phyloP scores from a whole-genome alignment of 495 filamentous ascomycete genomes.

The Talaromyces proteolyticus region DNA sequence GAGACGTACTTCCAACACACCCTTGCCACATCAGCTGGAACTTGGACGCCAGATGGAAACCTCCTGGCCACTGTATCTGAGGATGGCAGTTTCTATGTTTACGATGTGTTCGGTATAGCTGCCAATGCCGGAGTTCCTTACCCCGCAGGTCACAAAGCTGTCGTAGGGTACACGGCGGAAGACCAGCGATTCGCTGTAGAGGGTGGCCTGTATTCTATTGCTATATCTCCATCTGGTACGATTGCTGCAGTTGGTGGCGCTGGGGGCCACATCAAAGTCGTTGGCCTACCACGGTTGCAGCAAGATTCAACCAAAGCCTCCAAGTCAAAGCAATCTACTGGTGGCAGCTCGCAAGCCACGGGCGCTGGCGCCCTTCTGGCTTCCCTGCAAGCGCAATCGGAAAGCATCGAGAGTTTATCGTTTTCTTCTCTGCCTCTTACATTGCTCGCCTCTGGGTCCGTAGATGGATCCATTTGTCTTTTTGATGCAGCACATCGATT shows the following conservation, averaged over 20 bases:
- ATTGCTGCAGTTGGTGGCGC: constrained; percentile 86
- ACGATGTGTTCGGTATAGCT: constrained; percentile 84
- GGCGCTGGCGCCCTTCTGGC: constrained; percentile 79
- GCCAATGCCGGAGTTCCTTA: constrained; percentile 66
- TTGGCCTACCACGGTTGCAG: constrained; percentile 71
- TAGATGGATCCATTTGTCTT: constrained; percentile 85
- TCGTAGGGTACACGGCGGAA: constrained; percentile 71
- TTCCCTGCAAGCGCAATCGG: constrained; percentile 61
- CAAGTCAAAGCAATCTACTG: constrained; percentile 25
- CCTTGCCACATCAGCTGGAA: constrained; percentile 76
- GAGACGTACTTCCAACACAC: constrained; percentile 92
- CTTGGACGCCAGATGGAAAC: constrained; percentile 85
- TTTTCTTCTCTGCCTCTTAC: constrained; percentile 72
- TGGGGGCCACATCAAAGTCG: constrained; percentile 72
- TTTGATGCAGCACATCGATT: constrained; percentile 83
- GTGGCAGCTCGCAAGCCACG: constrained; percentile 19
- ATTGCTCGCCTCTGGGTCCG: constrained; percentile 80
- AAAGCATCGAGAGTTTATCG: constrained; percentile 78
- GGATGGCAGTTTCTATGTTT: constrained; percentile 84
- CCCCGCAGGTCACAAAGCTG: constrained; percentile 59
- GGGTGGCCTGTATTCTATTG: constrained; percentile 83
- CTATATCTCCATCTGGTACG: constrained; percentile 67
- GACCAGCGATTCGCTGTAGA: constrained; percentile 92
- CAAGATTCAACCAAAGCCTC: constrained; percentile 24
- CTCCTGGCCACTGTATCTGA: constrained; percentile 87